Percentiles rank a stretch among this genome's conserved stretches.
Conservation (phyloP, 163 green algal genomes). For the Chlorella variabilis region DNA sequence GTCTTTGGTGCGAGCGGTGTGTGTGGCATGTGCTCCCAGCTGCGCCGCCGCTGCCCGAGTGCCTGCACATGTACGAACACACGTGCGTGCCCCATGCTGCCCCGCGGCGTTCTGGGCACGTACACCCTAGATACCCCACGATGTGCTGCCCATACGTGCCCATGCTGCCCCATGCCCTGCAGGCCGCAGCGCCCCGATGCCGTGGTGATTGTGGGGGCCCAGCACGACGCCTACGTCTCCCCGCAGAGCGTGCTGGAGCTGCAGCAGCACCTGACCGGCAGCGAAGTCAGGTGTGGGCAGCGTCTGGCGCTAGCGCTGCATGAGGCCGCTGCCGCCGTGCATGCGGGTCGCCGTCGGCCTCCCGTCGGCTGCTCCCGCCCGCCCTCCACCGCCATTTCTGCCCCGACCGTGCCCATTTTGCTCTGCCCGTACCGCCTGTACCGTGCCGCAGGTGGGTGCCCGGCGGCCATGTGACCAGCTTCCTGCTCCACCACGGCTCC, state of each 20-base stretch:
- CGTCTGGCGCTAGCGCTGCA: neutral
- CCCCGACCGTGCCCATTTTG: too few relatives aligned
- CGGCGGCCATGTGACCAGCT: constrained; percentile 86
- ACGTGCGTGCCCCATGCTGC: too few relatives aligned
- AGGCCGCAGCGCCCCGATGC: constrained; percentile 73
- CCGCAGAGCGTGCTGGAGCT: constrained; percentile 50
- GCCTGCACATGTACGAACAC: too few relatives aligned
- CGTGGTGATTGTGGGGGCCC: constrained; percentile 82
- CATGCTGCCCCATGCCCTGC: neutral
- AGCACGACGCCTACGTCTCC: constrained; percentile 80
- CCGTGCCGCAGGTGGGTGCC: constrained; percentile 54
- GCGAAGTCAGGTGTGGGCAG: constrained; percentile 62
- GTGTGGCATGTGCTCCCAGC: neutral
- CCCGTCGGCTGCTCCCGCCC: neutral
- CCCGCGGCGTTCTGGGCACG: too few relatives aligned
- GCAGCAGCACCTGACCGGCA: constrained; percentile 72
- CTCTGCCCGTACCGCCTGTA: neutral
- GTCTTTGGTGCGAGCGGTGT: too few relatives aligned
- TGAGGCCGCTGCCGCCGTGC: too few relatives aligned
- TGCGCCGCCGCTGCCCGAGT: too few relatives aligned
- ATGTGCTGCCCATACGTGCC: too few relatives aligned
- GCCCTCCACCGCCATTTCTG: neutral
- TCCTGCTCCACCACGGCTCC: constrained; percentile 79
- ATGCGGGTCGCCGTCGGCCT: neutral
- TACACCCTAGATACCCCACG: too few relatives aligned